Percentiles rank a stretch among this genome's conserved stretches.
Evolutionary conservation across 2,329 filamentous ascomycete species (phyloP).

Genomic region (Westerdykella aurantiaca): DNA sequence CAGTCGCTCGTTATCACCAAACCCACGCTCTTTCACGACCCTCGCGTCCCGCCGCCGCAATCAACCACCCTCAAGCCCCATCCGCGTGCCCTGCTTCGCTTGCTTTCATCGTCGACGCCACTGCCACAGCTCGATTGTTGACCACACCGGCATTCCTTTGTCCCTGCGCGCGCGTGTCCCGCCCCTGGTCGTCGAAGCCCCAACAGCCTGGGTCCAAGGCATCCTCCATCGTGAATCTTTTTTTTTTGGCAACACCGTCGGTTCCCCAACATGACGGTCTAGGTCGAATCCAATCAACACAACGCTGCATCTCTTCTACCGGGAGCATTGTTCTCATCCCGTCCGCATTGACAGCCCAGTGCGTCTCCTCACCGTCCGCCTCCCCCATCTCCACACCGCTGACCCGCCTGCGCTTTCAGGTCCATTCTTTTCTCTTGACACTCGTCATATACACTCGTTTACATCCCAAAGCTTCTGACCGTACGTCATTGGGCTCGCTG

Average conservation of each 20-base stretch:
- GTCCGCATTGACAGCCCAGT: slow-evolving; percentile 36
- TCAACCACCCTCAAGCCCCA: not conserved
- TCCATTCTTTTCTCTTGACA: slow-evolving; percentile 37
- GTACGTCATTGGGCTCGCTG: slow-evolving; percentile 17
- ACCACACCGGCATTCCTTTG: slow-evolving; percentile 4
- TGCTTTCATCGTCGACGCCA: slow-evolving; percentile 2
- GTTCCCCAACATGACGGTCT: slow-evolving; percentile 33
- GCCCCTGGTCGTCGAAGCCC: slow-evolving; percentile 11
- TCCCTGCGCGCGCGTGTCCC: slow-evolving; percentile 12
- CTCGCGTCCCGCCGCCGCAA: not conserved
- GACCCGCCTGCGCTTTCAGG: slow-evolving; percentile 15
- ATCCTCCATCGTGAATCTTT: slow-evolving; percentile 12
- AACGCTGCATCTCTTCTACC: slow-evolving; percentile 18
- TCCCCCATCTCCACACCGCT: slow-evolving; percentile 6
- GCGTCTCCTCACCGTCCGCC: slow-evolving; percentile 11
- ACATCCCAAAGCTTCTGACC: slow-evolving; percentile 32
- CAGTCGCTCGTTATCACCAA: slow-evolving; percentile 18
- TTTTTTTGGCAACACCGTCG: slow-evolving; percentile 8
- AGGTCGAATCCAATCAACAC: slow-evolving; percentile 20
- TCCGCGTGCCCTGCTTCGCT: slow-evolving; percentile 11
- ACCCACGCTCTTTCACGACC: not conserved
- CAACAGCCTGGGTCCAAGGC: slow-evolving; percentile 13
- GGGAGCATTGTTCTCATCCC: slow-evolving; percentile 19
- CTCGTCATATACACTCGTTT: slow-evolving; percentile 52
- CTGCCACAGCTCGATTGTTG: slow-evolving; percentile 12